phyloP scores from a whole-genome alignment of 371 early-diverging fungal species.

The Apophysomyces ossiformis region DNA sequence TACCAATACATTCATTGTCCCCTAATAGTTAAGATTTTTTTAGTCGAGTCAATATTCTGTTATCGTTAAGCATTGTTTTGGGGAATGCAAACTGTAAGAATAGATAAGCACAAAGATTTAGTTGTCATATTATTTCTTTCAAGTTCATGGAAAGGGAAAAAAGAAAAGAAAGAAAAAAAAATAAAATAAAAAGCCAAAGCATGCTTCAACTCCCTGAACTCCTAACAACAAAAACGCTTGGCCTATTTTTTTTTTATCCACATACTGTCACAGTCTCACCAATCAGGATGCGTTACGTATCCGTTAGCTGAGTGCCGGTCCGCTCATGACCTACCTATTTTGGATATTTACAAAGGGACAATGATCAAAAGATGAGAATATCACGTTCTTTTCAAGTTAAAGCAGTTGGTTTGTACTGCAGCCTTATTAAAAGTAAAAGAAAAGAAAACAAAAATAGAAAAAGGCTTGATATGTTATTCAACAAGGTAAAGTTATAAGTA shows the following conservation, averaged over 20 bases:
- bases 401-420: not conserved
- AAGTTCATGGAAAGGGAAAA: not conserved
- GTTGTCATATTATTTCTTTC: no score
- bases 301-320: not conserved
- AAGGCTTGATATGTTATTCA: no score
- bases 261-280: conserved; percentile 6
- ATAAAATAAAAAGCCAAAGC: conserved; percentile 4
- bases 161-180: conserved; percentile 2
- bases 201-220: conserved; percentile 8
- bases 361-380: conserved; percentile 10
- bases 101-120: not conserved
- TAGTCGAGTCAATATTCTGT: not conserved
- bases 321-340: conserved; percentile 9
- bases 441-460: not conserved
- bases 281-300: conserved; percentile 1
- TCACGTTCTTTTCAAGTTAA: conserved; percentile 1
- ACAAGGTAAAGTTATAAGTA: no score
- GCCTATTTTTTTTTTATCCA: conserved; percentile 6
- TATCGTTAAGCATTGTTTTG: not conserved
- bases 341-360: not conserved
- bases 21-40: no score
- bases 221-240: conserved; percentile 10
- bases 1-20: no score
- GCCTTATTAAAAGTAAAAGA: not conserved
- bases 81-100: not conserved